phyloP scores from a whole-genome alignment of 352 stramenopile genomes.

The Globisporangium polare region DNA sequence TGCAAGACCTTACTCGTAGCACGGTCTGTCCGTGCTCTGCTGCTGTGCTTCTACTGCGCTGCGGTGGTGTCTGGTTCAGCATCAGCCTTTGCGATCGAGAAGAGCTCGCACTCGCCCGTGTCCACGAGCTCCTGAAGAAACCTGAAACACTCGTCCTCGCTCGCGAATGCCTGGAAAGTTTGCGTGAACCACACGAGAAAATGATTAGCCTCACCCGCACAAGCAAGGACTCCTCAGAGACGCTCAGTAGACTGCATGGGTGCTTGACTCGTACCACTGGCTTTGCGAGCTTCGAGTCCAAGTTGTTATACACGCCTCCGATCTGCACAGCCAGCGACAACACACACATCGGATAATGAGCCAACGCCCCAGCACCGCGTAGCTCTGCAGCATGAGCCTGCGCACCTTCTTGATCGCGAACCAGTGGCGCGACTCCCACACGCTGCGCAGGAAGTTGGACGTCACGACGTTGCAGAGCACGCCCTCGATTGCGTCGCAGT shows the following conservation, averaged over 20 bases:
- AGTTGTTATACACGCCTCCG: slow-evolving; percentile 57
- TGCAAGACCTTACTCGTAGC: background rate
- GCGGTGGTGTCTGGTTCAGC: background rate
- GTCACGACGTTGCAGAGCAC: slow-evolving; percentile 71
- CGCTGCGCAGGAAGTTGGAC: slow-evolving; percentile 31
- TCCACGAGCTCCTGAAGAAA: slow-evolving; percentile 68
- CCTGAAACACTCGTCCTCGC: slow-evolving; percentile 36
- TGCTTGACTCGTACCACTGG: slow-evolving; percentile 32
- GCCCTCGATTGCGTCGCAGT: slow-evolving; percentile 43
- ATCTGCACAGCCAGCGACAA: slow-evolving; percentile 24
- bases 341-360: background rate
- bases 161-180: slow-evolving; percentile 34
- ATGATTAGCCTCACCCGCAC: too few species aligned
- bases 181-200: background rate
- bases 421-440: slow-evolving; percentile 75
- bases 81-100: slow-evolving; percentile 16
- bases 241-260: too few species aligned
- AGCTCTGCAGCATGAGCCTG: background rate
- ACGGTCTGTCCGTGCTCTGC: background rate
- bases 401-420: slow-evolving; percentile 64
- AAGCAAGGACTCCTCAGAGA: background rate
- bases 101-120: slow-evolving; percentile 73
- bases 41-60: background rate
- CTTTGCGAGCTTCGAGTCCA: slow-evolving; percentile 65
- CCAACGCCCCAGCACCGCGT: background rate